Base-by-base conservation (phyloP, 306 rosid genomes). In the Medicago arabica region DNA sequence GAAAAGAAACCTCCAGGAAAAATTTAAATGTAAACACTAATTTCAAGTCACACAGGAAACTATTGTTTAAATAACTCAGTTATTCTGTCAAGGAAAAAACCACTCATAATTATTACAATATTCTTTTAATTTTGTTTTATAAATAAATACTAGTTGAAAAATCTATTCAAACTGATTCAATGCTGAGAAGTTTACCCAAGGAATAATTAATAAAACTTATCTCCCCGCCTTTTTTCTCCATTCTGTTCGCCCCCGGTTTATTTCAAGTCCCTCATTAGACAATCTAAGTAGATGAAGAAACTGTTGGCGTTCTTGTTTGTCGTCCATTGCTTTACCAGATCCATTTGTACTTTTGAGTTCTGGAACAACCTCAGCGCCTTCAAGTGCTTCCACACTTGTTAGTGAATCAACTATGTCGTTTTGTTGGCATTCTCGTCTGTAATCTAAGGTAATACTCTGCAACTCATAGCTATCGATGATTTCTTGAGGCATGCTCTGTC, bases 401-500 rank as follows among this genome's bases (percentile, higher is more conserved):
- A 95, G 97, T 21, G 93, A 95, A 83, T 95, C 97, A 10, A 95
- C 99, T 1, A 84, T 15, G 72, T 88, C 99, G 13, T 83, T 76
- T 18, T 77, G 96, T 89, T 91, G 97, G 74, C 97, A 95, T 74
- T 92, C 97, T 60, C 99, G 84, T 86, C 99, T 90, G 80, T 95
- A 95, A 88, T 95, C 99, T 82, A 92, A 82, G 59, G 97, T 95
- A 66, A 95, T 86, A 54, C 96, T 89, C 71, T 89, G 96, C 76
- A 95, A 81, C 85, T 90, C 97, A 76, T 89, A 83, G 86, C 74
- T 86, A 60, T 87, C 96, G 50, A 95, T 92, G 87, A 88, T 72
- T 87, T 95, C 96, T 87, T 92, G 99, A 61, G 99, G 99, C 71
- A 95, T 82, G 83, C 97, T 92, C 99, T 95, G 90, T 58, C 36